Evolutionary conservation across 2,329 filamentous ascomycete species (phyloP), one percentile per base, ranked within the genome.

Genomic region (Grosmannia huntii): DNA sequence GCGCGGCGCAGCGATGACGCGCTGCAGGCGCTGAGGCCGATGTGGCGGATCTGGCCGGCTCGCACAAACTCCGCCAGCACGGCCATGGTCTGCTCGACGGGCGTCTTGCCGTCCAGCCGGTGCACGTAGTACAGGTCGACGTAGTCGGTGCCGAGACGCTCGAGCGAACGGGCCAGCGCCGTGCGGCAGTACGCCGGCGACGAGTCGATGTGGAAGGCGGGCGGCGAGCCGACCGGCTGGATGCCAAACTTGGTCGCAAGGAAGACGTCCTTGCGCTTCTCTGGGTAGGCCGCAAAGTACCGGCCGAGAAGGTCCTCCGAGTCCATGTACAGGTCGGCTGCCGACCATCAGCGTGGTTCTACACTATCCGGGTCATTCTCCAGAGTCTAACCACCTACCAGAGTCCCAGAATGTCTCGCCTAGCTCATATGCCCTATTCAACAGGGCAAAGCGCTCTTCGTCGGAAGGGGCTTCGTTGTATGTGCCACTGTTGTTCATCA

Each of bases 61-160:
- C 65, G 61, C 61, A 72, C 68, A 38, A 81, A 67, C 65, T 78
- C 73, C 55, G 72, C 72, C 61, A 80, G 63, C 4, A 71, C 74
- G 52, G 68, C 68, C 68, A 80, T 74, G 1, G 72, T 79, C 62
- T 77, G 71, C 65, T 76, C 73, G 19, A 73, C 65, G 1, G 75
- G 74, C 7, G 72, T 74, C 38, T 66, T 65, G 2, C 69, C 68
- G 60, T 79, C 75, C 16, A 78, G 62, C 4, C 78, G 72, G 64
- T 80, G 77, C 51, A 74, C 71, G 64, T 80, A 78, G 62, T 76
- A 72, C 27, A 82, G 70, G 62, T 82, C 79, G 58, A 82, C 75
- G 57, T 74, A 75, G 1, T 71, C 68, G 0, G 74, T 72, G 2
- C 75, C 75, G 10, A 82, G 65, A n/a, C 73, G 67, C 62, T 71